A percentile compares a stretch with the other conserved stretches of the same genome.
phyloP scores from a whole-genome alignment of 495 filamentous ascomycete genomes.

The Lasiosphaeriaceae sp. region DNA sequence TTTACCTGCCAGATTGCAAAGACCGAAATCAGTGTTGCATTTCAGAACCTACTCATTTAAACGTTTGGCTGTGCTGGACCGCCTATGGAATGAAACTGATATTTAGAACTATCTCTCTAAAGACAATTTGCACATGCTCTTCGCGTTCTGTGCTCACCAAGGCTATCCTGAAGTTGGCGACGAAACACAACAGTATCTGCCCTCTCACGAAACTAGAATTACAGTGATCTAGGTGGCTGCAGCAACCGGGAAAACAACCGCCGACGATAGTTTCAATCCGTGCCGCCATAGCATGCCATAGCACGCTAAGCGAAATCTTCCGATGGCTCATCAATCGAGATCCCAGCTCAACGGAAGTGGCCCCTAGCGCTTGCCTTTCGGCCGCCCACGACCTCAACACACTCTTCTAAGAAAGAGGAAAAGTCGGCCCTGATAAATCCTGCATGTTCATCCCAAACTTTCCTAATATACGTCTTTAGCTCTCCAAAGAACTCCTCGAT shows the following conservation, averaged over 20 bases:
- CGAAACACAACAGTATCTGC: neutral
- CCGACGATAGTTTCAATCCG: neutral
- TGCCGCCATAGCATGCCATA: neutral
- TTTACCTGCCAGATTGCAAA: neutral
- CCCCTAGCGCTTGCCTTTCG: constrained; percentile 4
- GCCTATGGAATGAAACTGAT: neutral
- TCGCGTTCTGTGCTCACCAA: neutral
- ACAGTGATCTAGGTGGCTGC: neutral
- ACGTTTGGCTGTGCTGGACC: neutral
- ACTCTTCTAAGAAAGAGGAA: constrained; percentile 2
- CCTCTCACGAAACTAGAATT: neutral
- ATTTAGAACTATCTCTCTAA: neutral
- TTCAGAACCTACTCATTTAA: neutral
- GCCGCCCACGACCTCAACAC: constrained; percentile 1
- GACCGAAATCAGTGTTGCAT: neutral
- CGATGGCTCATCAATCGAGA: constrained; percentile 3
- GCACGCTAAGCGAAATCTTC: neutral
- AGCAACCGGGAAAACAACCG: neutral
- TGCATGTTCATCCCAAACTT: constrained; percentile 4
- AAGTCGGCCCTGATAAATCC: constrained; percentile 7
- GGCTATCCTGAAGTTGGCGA: neutral
- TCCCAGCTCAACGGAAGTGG: neutral
- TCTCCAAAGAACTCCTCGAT: constrained; percentile 12
- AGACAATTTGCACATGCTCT: neutral
- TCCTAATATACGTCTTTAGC: constrained; percentile 7